phyloP scores from a whole-genome alignment of 2,329 filamentous ascomycete species.

The Epichloe scottii region DNA sequence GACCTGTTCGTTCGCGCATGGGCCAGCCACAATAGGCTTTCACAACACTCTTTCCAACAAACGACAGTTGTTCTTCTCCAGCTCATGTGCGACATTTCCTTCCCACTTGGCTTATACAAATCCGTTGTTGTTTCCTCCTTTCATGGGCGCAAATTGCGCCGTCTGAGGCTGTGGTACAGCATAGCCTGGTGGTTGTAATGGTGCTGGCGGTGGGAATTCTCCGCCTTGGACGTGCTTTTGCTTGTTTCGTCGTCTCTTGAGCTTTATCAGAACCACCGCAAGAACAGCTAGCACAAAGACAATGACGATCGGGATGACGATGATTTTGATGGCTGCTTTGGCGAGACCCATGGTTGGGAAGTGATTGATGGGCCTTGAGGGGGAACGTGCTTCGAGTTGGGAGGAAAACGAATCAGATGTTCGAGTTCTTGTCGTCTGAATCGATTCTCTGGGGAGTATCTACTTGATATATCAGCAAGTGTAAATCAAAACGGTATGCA shows the following conservation, averaged over 20 bases:
- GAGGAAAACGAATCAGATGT: no score
- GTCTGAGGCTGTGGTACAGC: not conserved
- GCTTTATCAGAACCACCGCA: not conserved
- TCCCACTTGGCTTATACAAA: not conserved
- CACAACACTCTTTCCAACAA: not conserved
- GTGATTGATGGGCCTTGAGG: not conserved
- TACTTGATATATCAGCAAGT: not conserved
- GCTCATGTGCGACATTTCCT: no score
- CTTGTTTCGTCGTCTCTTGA: not conserved
- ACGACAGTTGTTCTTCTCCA: no score
- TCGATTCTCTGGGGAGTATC: no score
- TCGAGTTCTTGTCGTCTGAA: no score
- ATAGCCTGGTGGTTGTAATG: not conserved
- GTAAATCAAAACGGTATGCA: not conserved
- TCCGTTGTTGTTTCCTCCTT: not conserved
- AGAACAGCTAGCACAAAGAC: not conserved
- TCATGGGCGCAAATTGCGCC: not conserved
- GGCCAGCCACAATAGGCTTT: not conserved
- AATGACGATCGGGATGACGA: slow-evolving; percentile 1
- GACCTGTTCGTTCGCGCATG: not conserved
- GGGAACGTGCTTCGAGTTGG: no score
- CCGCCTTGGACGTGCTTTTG: not conserved
- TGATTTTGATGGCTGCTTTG: slow-evolving; percentile 1
- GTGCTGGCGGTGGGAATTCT: not conserved
- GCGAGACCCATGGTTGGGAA: not conserved